Conservation (phyloP, 2,329 filamentous ascomycete species). For the Cladophialophora immunda region DNA sequence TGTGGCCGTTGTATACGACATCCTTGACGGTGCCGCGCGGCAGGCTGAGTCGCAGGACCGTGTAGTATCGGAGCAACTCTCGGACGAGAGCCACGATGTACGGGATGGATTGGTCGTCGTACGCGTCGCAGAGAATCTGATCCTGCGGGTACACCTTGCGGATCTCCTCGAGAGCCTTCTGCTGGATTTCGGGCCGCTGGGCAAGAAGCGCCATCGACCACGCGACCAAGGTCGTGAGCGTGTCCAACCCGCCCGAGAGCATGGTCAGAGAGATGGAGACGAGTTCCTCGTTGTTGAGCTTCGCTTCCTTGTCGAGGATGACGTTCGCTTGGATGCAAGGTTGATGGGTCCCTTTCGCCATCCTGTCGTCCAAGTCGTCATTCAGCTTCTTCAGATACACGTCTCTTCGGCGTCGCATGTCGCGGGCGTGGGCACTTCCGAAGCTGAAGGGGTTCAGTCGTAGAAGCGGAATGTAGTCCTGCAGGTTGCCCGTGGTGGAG, state of each 20-base stretch:
- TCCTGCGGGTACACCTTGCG: conserved; percentile 60
- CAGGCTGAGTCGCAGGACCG: conserved; percentile 69
- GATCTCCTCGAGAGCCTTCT: conserved; percentile 67
- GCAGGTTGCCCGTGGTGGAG: conserved; percentile 67
- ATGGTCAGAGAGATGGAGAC: conserved; percentile 73
- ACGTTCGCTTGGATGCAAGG: conserved; percentile 74
- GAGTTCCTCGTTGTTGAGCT: conserved; percentile 69
- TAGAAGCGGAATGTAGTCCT: conserved; percentile 68
- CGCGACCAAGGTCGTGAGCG: conserved; percentile 70
- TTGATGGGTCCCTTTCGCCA: conserved; percentile 67
- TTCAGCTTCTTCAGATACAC: conserved; percentile 68
- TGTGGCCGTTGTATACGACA: conserved; percentile 64
- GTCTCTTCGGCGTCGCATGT: conserved; percentile 68
- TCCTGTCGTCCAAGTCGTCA: conserved; percentile 66
- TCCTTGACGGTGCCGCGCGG: conserved; percentile 70
- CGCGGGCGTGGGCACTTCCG: conserved; percentile 66
- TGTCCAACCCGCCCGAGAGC: conserved; percentile 73
- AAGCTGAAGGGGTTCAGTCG: conserved; percentile 68
- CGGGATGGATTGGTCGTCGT: conserved; percentile 70
- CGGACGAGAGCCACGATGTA: conserved; percentile 71
- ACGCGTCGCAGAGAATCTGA: conserved; percentile 63
- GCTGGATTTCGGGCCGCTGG: conserved; percentile 68
- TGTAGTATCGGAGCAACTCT: conserved; percentile 70
- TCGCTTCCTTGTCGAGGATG: conserved; percentile 70
- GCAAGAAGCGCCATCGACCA: conserved; percentile 71